These are phyloP conservation scores for Aspergillus mulundensis DNA, from an alignment of 495 filamentous ascomycete species.

Conservation along the genomic window DNA sequence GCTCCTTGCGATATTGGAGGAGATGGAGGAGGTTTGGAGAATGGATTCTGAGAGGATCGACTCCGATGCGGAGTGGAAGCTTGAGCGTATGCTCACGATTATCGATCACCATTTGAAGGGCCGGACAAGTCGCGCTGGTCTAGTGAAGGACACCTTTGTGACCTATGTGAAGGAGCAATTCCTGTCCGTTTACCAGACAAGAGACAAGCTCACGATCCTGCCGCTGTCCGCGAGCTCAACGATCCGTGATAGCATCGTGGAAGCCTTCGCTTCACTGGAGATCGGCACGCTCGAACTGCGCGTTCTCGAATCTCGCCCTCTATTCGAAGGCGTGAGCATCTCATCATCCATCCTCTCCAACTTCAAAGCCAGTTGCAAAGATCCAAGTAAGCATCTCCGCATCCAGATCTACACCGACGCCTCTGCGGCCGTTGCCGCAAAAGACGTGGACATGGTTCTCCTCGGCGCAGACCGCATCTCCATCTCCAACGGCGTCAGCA, in stretches of 20 bases:
- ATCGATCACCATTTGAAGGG: constrained; percentile 30
- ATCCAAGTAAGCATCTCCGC: constrained; percentile 17
- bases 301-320: constrained; percentile 62
- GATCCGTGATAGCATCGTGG: constrained; percentile 42
- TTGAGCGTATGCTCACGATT: constrained; percentile 22
- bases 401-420: constrained; percentile 59
- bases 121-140: constrained; percentile 21
- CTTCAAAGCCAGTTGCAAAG: constrained; percentile 21
- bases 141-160: constrained; percentile 32
- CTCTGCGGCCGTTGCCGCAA: constrained; percentile 49
- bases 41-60: constrained; percentile 3
- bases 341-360: constrained; percentile 42
- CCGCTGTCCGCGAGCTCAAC: constrained; percentile 61
- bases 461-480: constrained; percentile 63
- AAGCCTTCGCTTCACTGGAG: constrained; percentile 23
- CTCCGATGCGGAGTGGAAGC: constrained; percentile 19
- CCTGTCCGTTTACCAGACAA: constrained; percentile 13
- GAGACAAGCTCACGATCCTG: constrained; percentile 42
- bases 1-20: constrained; percentile 41
- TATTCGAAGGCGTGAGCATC: constrained; percentile 59
- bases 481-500: constrained; percentile 49
- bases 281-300: constrained; percentile 46
- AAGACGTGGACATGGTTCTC: constrained; percentile 48
- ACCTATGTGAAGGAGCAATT: constrained; percentile 33
- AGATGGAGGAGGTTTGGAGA: constrained; percentile 25